Evolutionary conservation across 2,329 filamentous ascomycete species (phyloP).

Genomic region (Monilinia polystroma): DNA sequence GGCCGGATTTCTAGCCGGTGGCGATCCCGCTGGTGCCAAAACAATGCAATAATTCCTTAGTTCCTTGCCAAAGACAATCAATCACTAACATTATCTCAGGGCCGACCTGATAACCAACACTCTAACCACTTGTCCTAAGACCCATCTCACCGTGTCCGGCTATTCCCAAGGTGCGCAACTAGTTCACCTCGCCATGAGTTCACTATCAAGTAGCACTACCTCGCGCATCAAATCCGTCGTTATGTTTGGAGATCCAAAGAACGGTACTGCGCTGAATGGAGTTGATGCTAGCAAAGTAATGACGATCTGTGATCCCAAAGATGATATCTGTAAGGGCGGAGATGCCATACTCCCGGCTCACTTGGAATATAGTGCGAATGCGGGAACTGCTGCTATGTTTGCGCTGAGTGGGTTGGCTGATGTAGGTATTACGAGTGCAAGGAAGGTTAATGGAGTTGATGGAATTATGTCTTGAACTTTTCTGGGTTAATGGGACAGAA

Average conservation of each 20-base stretch:
- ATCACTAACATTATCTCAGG: constrained; percentile 22
- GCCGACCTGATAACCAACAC: constrained; percentile 31
- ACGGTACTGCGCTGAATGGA: constrained; percentile 32
- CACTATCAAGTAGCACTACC: constrained; percentile 25
- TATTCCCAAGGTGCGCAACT: constrained; percentile 38
- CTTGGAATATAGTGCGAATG: constrained; percentile 34
- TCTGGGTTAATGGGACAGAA: neutral
- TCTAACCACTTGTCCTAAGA: constrained; percentile 30
- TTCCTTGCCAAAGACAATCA: neutral
- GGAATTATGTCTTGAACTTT: constrained; percentile 11
- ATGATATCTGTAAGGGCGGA: constrained; percentile 35
- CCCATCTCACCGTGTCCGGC: constrained; percentile 33
- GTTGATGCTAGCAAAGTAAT: constrained; percentile 30
- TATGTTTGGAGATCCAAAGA: constrained; percentile 37
- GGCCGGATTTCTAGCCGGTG: constrained; percentile 48
- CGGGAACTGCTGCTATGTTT: constrained; percentile 33
- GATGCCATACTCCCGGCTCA: constrained; percentile 27
- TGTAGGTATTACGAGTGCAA: constrained; percentile 34
- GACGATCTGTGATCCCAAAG: constrained; percentile 32
- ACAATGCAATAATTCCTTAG: constrained; percentile 42
- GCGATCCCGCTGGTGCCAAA: constrained; percentile 46
- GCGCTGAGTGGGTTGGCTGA: constrained; percentile 28
- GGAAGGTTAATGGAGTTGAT: constrained; percentile 21
- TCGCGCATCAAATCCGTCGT: constrained; percentile 32
- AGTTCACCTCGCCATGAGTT: constrained; percentile 32